Evolutionary conservation across 2,329 filamentous ascomycete species (phyloP).

Genomic region (Fusarium foetens): DNA sequence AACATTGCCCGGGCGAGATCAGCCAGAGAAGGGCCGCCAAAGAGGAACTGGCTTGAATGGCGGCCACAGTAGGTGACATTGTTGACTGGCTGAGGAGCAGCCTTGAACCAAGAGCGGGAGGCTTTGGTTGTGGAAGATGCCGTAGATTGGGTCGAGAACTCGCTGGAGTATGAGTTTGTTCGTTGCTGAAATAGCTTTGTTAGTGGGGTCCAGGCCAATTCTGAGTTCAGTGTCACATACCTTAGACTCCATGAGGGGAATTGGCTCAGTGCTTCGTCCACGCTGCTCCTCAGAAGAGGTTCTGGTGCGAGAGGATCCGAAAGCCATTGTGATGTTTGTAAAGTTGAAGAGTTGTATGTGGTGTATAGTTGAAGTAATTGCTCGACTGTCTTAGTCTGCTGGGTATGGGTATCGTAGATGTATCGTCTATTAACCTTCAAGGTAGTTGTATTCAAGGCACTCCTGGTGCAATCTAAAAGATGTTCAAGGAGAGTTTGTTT

Average conservation of each 20-base stretch:
- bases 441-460: conserved; percentile 31
- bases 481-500: conserved; percentile 38
- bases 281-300: conserved; percentile 40
- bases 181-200: conserved; percentile 39
- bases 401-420: conserved; percentile 18
- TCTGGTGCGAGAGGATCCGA: conserved; percentile 18
- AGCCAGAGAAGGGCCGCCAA: conserved; percentile 59
- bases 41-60: conserved; percentile 64
- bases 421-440: conserved; percentile 35
- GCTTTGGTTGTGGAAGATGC: conserved; percentile 46
- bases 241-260: conserved; percentile 40
- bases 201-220: conserved; percentile 19
- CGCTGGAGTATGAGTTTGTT: conserved; percentile 47
- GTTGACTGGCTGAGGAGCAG: conserved; percentile 56
- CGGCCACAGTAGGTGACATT: conserved; percentile 66
- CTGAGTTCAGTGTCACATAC: conserved; percentile 33
- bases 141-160: conserved; percentile 40
- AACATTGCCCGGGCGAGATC: conserved; percentile 57
- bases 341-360: not conserved
- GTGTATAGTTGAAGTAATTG: not conserved
- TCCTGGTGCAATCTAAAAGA: conserved; percentile 39
- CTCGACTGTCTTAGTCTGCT: not conserved
- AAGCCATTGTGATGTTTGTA: conserved; percentile 20
- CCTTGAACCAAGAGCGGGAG: conserved; percentile 49
- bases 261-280: conserved; percentile 38